A percentile compares a stretch with the other conserved stretches of the same genome.
Evolutionary conservation across 2,329 filamentous ascomycete genomes (phyloP).

Genomic region (Calonectria montana): DNA sequence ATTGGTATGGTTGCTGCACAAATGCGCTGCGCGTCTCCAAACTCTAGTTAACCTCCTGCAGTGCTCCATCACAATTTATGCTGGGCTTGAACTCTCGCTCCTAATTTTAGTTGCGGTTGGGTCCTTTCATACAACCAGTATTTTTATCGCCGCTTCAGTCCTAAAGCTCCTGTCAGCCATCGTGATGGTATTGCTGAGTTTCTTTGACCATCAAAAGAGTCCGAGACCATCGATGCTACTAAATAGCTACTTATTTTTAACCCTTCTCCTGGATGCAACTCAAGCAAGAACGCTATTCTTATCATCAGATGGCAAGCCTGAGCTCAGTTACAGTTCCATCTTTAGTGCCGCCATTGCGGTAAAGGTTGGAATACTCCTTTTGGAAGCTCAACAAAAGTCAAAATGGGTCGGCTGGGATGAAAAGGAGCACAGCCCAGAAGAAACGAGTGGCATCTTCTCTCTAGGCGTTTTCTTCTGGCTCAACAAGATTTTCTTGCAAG

Average conservation of each 20-base stretch:
- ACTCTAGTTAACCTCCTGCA: neutral
- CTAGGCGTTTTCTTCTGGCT: slow-evolving; percentile 45
- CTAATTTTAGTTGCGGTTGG: slow-evolving; percentile 16
- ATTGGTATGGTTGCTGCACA: neutral
- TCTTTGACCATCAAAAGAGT: slow-evolving; percentile 45
- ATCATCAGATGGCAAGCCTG: slow-evolving; percentile 5
- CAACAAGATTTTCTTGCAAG: slow-evolving; percentile 38
- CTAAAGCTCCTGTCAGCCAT: slow-evolving; percentile 13
- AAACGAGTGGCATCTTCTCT: slow-evolving; percentile 40
- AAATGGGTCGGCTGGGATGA: slow-evolving; percentile 48
- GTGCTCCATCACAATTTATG: slow-evolving; percentile 12
- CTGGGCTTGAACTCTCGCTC: slow-evolving; percentile 17
- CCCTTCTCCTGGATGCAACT: slow-evolving; percentile 53
- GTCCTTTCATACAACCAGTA: slow-evolving; percentile 11
- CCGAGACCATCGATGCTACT: slow-evolving; percentile 55
- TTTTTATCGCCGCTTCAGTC: slow-evolving; percentile 10
- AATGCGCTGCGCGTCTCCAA: too few species aligned
- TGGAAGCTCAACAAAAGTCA: slow-evolving; percentile 51
- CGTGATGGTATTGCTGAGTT: slow-evolving; percentile 4
- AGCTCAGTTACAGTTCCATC: slow-evolving; percentile 34
- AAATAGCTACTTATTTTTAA: slow-evolving; percentile 52
- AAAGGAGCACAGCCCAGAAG: slow-evolving; percentile 48
- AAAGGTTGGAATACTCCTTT: slow-evolving; percentile 48
- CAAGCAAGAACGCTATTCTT: slow-evolving; percentile 53
- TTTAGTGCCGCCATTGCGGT: slow-evolving; percentile 45